Base-by-base conservation (phyloP, 306 rosid species). In the Geum urbanum region DNA sequence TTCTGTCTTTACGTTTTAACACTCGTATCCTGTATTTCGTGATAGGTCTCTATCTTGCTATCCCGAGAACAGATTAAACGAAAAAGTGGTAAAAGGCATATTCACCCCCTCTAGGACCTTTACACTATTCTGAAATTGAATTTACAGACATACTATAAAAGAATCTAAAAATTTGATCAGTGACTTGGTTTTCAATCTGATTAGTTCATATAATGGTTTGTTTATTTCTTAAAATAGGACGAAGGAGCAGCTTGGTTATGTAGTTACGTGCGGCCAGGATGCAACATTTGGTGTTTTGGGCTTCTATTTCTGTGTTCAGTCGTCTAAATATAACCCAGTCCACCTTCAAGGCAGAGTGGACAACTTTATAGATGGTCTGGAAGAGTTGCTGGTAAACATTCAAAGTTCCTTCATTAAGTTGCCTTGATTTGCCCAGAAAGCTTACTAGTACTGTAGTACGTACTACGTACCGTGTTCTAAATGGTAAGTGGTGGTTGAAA, bases 241-340 rank as follows among this genome's bases (percentile, higher is more conserved):
- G 66, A 92, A 90, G 84, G 98, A 92, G 90, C 98, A 92, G 85
- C 98, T 92, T 81, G 98, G 98, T 75, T 92, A 92, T 88, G 81
- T 78, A 59, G 98, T 92, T 63, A 67, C 82, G 64, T 88, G 90
- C 77, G 77, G 94, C 77, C 84, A 84, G 18, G 82, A 90, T 76
- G 12, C 75, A 66, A 90, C 91, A 60, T 85, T 78, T 75, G 87
- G 90, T 37, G 80, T 90, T 47, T 85, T 80, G 69, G 97, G 98
- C 20, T 92, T 85, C 75, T 90, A 88, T 84, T 92, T 92, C 84
- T 73, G 87, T 15, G 74, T 92, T 73, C 97, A 92, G 75, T 92
- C 98, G 22, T 81, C 98, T 6, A 96, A 88, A 76, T 88, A 85
- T 82, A 76, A 57, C 74, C 98, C 98, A 52, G 62, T 85, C 76